Percentiles rank a stretch among this genome's conserved stretches.
Evolutionary conservation across 441 rosid species (phyloP).

Genomic region (Erysimum cheiri): DNA sequence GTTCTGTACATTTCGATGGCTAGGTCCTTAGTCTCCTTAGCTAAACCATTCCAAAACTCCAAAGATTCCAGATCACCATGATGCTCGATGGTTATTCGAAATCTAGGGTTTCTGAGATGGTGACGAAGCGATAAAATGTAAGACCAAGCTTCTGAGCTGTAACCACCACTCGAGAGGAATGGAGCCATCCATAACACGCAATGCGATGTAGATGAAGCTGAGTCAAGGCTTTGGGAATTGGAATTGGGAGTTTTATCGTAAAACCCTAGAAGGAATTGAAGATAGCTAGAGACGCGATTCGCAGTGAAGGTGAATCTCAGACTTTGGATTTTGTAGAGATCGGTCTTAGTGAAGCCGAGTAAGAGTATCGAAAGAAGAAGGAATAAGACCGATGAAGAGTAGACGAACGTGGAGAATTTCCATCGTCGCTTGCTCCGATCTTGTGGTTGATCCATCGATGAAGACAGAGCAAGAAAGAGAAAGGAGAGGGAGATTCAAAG

Average conservation of each 20-base stretch:
- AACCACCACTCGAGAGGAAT: constrained; percentile 91
- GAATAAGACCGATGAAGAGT: constrained; percentile 48
- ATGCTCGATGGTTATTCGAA: constrained; percentile 68
- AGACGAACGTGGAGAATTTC: constrained; percentile 47
- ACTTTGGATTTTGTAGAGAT: constrained; percentile 46
- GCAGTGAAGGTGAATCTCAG: constrained; percentile 49
- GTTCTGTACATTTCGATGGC: constrained; percentile 59
- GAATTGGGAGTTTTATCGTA: constrained; percentile 28
- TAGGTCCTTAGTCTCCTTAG: constrained; percentile 49
- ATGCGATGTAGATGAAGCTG: constrained; percentile 43
- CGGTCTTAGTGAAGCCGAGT: constrained; percentile 45
- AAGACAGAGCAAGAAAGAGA: not conserved
- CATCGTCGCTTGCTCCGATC: constrained; percentile 33
- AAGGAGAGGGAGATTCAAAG: constrained; percentile 19
- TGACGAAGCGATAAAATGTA: constrained; percentile 64
- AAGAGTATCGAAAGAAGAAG: constrained; percentile 55
- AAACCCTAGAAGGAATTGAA: constrained; percentile 42
- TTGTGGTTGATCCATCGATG: constrained; percentile 41
- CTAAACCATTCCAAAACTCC: constrained; percentile 79
- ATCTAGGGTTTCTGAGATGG: constrained; percentile 46
- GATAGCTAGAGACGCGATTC: constrained; percentile 37
- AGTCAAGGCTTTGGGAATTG: constrained; percentile 14
- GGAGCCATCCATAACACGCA: constrained; percentile 95
- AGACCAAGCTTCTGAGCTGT: constrained; percentile 92
- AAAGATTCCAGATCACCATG: constrained; percentile 76